These are phyloP conservation scores for Kwoniella heveanensis DNA, from an alignment of 768 basidiomycete species.

Conservation along the genomic window DNA sequence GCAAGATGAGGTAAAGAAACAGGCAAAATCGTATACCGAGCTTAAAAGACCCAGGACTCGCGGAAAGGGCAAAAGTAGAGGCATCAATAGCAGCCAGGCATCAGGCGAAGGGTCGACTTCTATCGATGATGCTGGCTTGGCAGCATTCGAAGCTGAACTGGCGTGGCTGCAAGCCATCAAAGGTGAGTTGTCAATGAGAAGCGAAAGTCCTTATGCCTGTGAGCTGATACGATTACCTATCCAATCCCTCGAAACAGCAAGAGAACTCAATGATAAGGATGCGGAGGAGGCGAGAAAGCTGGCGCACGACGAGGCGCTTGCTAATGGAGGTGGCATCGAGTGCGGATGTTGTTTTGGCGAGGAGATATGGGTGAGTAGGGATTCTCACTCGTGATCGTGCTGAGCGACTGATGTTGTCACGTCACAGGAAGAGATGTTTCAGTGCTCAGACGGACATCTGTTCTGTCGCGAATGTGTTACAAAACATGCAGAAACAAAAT, in stretches of 20 bases:
- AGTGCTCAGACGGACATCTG: slow-evolving; percentile 85
- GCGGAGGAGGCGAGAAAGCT: slow-evolving; percentile 54
- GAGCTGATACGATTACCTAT: background rate
- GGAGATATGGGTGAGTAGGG: slow-evolving; percentile 67
- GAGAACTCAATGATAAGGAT: slow-evolving; percentile 37
- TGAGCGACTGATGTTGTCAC: background rate
- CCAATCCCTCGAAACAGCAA: background rate
- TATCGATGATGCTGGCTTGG: slow-evolving; percentile 1
- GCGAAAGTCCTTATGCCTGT: background rate
- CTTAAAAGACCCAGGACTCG: slow-evolving; percentile 42
- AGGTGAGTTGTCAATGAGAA: slow-evolving; percentile 26
- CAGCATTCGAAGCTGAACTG: slow-evolving; percentile 56
- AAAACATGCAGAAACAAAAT: slow-evolving; percentile 67
- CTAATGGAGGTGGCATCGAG: slow-evolving; percentile 66
- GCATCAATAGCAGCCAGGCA: background rate
- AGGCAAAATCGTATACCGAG: slow-evolving; percentile 31
- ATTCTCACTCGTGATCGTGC: background rate
- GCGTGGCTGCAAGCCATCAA: slow-evolving; percentile 21
- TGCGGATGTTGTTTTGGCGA: slow-evolving; percentile 83
- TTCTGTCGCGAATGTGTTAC: slow-evolving; percentile 77
- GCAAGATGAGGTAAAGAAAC: slow-evolving; percentile 55
- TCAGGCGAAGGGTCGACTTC: background rate
- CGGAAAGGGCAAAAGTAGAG: slow-evolving; percentile 58
- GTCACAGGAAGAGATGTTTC: slow-evolving; percentile 74
- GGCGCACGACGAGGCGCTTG: slow-evolving; percentile 61